phyloP scores from a whole-genome alignment of 257 asterid species.

The Eucommia ulmoides region DNA sequence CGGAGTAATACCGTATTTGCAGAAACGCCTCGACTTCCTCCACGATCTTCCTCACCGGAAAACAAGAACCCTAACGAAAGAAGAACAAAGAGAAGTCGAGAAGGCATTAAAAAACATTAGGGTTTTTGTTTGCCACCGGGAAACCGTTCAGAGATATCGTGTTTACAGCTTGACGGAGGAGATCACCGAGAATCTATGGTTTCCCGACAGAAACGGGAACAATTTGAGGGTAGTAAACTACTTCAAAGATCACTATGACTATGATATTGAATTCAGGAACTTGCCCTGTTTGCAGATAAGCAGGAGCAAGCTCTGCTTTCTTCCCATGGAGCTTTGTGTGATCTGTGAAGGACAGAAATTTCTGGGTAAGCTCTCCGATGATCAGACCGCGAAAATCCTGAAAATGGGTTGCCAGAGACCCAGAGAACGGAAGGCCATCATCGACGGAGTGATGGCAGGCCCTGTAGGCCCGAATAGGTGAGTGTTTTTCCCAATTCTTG shows the following conservation, averaged over 20 bases:
- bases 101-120: slow-evolving; percentile 61
- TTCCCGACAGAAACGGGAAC: slow-evolving; percentile 73
- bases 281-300: slow-evolving; percentile 88
- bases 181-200: slow-evolving; percentile 46
- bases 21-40: slow-evolving; percentile 55
- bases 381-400: slow-evolving; percentile 74
- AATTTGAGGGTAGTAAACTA: slow-evolving; percentile 41
- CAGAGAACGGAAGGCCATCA: slow-evolving; percentile 52
- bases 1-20: slow-evolving; percentile 72
- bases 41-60: slow-evolving; percentile 32
- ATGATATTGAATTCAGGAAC: slow-evolving; percentile 52
- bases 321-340: slow-evolving; percentile 94
- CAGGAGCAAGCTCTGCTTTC: slow-evolving; percentile 77
- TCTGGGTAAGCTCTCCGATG: slow-evolving; percentile 87
- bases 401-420: slow-evolving; percentile 89
- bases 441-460: slow-evolving; percentile 68
- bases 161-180: slow-evolving; percentile 64
- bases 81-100: slow-evolving; percentile 72
- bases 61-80: slow-evolving; percentile 26
- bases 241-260: slow-evolving; percentile 77
- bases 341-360: slow-evolving; percentile 98
- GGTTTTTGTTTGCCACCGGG: slow-evolving; percentile 82
- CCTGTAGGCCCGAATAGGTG: slow-evolving; percentile 94
- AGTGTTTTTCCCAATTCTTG: too few species aligned
- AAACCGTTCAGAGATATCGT: slow-evolving; percentile 70